Evolutionary conservation across 106 monocot species (phyloP), one percentile per base, ranked within the genome.

Genomic region (Iris macrosiphon): DNA sequence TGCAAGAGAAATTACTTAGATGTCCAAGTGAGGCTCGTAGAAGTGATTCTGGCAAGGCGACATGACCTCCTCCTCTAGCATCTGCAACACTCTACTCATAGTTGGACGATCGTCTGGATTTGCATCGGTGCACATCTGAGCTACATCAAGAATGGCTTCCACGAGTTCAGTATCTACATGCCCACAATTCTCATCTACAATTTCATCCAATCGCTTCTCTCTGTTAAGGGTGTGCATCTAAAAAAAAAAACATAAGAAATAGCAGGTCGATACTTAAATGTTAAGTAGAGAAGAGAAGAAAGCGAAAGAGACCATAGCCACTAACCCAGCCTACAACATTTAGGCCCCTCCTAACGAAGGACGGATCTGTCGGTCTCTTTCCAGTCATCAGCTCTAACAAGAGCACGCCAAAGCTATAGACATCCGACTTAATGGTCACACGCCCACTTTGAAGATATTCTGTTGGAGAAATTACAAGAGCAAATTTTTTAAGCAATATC

Each of bases 241-340:
- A 31, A 64, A 52, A n/a, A n/a, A n/a, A n/a, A n/a, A n/a, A 2
- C 66, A 49, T 13, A 34, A 6, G 22, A 27, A 53, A 26, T 2
- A 3, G n/a, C 12, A 0, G 4, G 7, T 40, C 35, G 16, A 43
- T 27, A 4, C 33, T 3, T 23, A 27, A 38, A 48, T 19, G n/a
- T 6, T 4, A 45, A 5, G 15, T 33, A 26, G 23, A n/a, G 23
- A 55, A 48, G 31, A 16, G 31, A 15, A 44, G 59, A 5, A 24
- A 40, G 31, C 15, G 2, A 31, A 21, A 7, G n/a, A n/a, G n/a
- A n/a, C n/a, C 4, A 45, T 1, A 29, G 17, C 1, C 7, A 35
- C 57, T 65, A 57, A 86, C 89, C 95, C 95, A 96, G 53, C 95
- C 95, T 39, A 96, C 85, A 52, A 96, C 79, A 54, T 96, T 89